Evolutionary conservation across 2,329 filamentous ascomycete genomes (phyloP), one percentile per base, ranked within the genome.

Genomic region (Raffaelea arxii): DNA sequence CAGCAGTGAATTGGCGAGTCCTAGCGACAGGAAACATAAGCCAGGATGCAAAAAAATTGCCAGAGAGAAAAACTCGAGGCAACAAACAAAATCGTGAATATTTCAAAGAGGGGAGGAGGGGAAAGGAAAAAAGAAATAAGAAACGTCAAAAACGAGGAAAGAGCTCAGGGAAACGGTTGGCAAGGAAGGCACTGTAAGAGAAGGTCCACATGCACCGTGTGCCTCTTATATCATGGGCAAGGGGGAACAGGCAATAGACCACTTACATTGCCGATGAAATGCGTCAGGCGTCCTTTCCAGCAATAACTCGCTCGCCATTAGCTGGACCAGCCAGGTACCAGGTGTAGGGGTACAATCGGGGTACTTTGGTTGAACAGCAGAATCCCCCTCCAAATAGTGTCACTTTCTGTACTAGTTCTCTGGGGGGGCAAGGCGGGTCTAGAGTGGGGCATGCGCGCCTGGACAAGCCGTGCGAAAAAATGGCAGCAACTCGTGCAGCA

Each of bases 251-350:
- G 14, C 39, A 18, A 42, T 37, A 35, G 44, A 32, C 46, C 48
- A 51, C 36, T 50, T 18, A 37, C 14, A 44, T 41, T 21, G 41
- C 41, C 30, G 46, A 22, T 39, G 44, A 45, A 48, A 36, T 30
- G 46, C 46, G 44, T 41, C 44, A 51, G 44, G 41, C 38, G 46
- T 25, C 6, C 16, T 16, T 21, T 30, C 40, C 41, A 43, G 40
- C 37, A 52, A 50, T 52, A 46, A 39, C 48, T 53, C 46, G 47
- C 48, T 52, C 50, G 43, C 41, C 46, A 50, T 52, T 53, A 49
- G 51, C 46, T 49, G 43, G 36, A 38, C n/a, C 19, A 5, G 7
- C 25, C 46, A 47, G 46, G 46, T 40, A 47, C 46, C 35, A 10
- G n/a, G 6, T 14, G 43, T 45, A 40, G 18, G 19, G n/a, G 12